Base-by-base conservation (phyloP, 208 protist species). In the Leptomonas pyrrhocoris region DNA sequence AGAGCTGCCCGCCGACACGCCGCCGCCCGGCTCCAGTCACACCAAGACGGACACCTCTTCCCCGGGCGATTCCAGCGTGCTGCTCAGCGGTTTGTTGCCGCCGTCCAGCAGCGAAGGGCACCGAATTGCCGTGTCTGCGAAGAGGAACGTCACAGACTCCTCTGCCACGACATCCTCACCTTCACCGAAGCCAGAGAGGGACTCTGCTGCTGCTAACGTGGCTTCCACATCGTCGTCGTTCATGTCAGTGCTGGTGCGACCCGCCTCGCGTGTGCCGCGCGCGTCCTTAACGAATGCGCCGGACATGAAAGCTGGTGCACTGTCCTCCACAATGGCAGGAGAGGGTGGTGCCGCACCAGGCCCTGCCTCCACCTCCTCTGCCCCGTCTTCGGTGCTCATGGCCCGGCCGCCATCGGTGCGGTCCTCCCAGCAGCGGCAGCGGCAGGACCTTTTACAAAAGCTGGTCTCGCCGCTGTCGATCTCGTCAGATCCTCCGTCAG, bases 401-500 rank as follows among this genome's bases (percentile, higher is more conserved):
- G 30, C 55, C 8, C 55, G 55, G 0, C 55, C 55, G 36, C n/a
- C 55, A 7, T 60, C 55, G 8, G 55, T 25, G 23, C 56, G 56
- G 12, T 61, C 38, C 12, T 31, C 36, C 0, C 30, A 59, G 34
- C 56, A 48, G 7, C 56, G 56, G 23, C 56, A 30, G 16, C 56
- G 56, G 16, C 38, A 19, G 15, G 56, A 49, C 9, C n/a, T 28
- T 18, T 2, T 34, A 23, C 5, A 6, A 11, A 61, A 49, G n/a
- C 36, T 38, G 27, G 21, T 23, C 36, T 51, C 64, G 28, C 50
- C 40, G 7, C 54, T 70, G n/a, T 63, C 66, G 21, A 18, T 13
- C 55, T 56, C 66, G 18, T 55, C 45, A 18, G 66, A 62, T 23
- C 34, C 55, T 23, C 2, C 54, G 21, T 18, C 64, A 42, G 38